Base-by-base conservation (phyloP, 805 yeast genomes). In the Candida coleopterorum region DNA sequence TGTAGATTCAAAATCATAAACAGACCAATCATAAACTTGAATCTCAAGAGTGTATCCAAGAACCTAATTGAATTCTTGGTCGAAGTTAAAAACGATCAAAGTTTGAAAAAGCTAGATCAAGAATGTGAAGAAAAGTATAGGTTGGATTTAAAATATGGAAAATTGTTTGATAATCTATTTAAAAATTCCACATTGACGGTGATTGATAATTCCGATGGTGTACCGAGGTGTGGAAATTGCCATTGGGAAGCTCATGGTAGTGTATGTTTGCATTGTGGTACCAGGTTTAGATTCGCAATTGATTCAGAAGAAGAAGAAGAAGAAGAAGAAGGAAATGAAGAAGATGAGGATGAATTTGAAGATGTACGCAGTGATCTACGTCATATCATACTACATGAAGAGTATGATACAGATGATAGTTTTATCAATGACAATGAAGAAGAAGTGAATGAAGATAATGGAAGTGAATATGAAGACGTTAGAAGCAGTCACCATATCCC, bases 201-300 rank as follows among this genome's bases (percentile, higher is more conserved):
- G 3, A 62, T 79, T 1, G 88, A 81, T 48, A 63, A 62, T 20
- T 75, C 75, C 20, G 90, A 84, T 48, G 88, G 88, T 2, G 85
- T 83, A 8, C 75, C 83, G 0, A 58, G 90, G 37, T 84, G 93
- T 50, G 75, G 83, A 6, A 72, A 75, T 39, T 84, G 93, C 53
- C 87, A 79, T 49, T 84, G 90, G 90, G 90, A 84, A 48, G 77
- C 82, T 1, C 75, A 75, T 42, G 87, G 85, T 0, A 59, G 70
- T 3, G 64, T 58, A n/a, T 84, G 93, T 49, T 67, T 75, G 5
- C 82, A 83, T 48, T 84, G 93, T 55, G 81, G 82, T 4, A 60
- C 75, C 39, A 53, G 76, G 22, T 70, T 81, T 42, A 49, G 68
- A 17, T 44, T 50, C 6, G 54, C 65, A 2, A 52, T 52, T 15